Evolutionary conservation across 1,284 basidiomycete species (phyloP).

Genomic region (Boletus semigastroideus): DNA sequence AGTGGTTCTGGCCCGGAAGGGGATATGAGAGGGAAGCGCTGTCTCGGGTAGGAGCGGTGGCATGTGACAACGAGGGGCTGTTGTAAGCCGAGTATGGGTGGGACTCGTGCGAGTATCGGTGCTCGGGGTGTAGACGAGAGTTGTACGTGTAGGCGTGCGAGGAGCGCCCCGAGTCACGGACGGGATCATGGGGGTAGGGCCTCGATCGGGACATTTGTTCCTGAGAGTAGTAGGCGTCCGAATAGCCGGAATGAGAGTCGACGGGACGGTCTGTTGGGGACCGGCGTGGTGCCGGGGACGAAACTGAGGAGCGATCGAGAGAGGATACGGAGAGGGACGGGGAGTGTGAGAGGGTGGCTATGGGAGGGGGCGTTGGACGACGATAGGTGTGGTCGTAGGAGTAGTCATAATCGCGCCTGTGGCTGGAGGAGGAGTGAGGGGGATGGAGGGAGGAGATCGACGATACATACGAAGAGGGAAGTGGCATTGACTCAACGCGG

Average conservation of each 20-base stretch:
- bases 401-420: conserved; percentile 41
- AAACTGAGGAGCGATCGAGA: conserved; percentile 56
- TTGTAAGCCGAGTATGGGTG: conserved; percentile 32
- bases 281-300: conserved; percentile 50
- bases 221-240: conserved; percentile 35
- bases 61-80: conserved; percentile 29
- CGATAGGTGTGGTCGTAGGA: conserved; percentile 41
- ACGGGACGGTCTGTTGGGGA: conserved; percentile 30
- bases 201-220: conserved; percentile 33
- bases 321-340: conserved; percentile 61
- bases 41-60: conserved; percentile 24
- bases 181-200: conserved; percentile 37
- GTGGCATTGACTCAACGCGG: conserved; percentile 33
- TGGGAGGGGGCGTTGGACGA: conserved; percentile 53
- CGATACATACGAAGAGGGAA: conserved; percentile 32
- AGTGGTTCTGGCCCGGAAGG: conserved; percentile 38
- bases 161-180: conserved; percentile 32
- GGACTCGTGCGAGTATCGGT: conserved; percentile 34
- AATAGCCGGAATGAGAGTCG: conserved; percentile 29
- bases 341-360: conserved; percentile 57
- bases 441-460: conserved; percentile 12
- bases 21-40: conserved; percentile 31
- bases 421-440: conserved; percentile 29
- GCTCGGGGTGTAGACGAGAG: conserved; percentile 28
- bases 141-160: conserved; percentile 34